Percentiles rank a stretch among this genome's conserved stretches.
Evolutionary conservation across 371 early-diverging fungal species (phyloP).

Genomic region (Sporodiniella umbellata): DNA sequence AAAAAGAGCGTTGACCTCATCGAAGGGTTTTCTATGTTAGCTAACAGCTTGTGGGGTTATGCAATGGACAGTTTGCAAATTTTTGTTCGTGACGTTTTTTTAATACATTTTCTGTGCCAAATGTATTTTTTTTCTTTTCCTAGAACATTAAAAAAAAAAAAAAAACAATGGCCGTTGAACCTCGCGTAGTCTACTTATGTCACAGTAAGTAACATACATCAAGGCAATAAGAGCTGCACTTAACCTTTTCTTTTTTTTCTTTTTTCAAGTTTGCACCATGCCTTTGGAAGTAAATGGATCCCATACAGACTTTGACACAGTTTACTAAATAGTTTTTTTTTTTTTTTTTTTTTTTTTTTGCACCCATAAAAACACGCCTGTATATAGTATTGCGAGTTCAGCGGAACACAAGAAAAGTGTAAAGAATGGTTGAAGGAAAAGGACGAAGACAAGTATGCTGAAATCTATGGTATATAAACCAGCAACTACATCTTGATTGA

Average conservation of each 20-base stretch:
- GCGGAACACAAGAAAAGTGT: conserved; percentile 78
- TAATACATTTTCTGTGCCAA: neutral
- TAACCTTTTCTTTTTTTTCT: neutral
- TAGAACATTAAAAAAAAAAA: neutral
- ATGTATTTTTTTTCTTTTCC: too few relatives aligned
- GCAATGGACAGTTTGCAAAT: too few relatives aligned
- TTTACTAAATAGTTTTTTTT: too few relatives aligned
- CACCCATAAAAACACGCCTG: too few relatives aligned
- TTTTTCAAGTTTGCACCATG: conserved; percentile 51
- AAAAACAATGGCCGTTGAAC: conserved; percentile 19
- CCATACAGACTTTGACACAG: neutral
- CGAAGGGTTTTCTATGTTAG: too few relatives aligned
- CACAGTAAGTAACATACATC: conserved; percentile 32
- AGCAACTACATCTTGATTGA: conserved; percentile 20
- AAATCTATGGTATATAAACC: conserved; percentile 53
- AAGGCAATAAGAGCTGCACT: neutral
- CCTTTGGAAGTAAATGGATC: conserved; percentile 50
- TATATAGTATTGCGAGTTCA: conserved; percentile 87
- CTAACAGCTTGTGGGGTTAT: too few relatives aligned
- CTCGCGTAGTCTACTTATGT: conserved; percentile 42
- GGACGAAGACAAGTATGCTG: conserved; percentile 54
- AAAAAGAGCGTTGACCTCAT: too few relatives aligned
- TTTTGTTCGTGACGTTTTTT: neutral
- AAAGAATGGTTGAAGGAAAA: conserved; percentile 72
- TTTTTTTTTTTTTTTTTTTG: too few relatives aligned